Evolutionary conservation across 306 rosid genomes (phyloP).

Genomic region (Malus asiatica): DNA sequence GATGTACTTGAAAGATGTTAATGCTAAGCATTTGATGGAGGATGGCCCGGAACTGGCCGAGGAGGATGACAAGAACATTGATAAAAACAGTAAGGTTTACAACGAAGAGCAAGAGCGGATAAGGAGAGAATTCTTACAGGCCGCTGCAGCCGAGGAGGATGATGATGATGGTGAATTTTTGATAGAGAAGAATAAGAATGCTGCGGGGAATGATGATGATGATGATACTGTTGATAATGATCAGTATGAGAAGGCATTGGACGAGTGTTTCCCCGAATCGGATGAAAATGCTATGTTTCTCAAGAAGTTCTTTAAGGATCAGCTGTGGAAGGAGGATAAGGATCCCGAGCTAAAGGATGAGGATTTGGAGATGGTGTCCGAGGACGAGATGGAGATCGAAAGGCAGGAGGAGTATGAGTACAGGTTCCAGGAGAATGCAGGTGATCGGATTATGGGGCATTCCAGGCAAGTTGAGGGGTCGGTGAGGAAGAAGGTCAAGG

Average conservation of each 20-base stretch:
- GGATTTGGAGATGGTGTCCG: conserved; percentile 50
- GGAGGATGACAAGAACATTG: neutral
- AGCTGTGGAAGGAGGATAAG: conserved; percentile 55
- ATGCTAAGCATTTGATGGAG: conserved; percentile 61
- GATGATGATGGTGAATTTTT: conserved; percentile 53
- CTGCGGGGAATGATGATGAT: conserved; percentile 16
- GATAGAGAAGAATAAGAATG: conserved; percentile 19
- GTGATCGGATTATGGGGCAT: conserved; percentile 73
- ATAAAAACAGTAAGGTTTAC: conserved; percentile 38
- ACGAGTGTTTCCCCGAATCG: conserved; percentile 57
- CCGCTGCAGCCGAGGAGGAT: conserved; percentile 33
- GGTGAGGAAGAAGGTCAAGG: conserved; percentile 72
- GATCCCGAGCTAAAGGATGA: conserved; percentile 35
- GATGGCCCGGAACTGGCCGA: conserved; percentile 51
- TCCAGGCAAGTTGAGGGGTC: conserved; percentile 65
- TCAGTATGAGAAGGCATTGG: conserved; percentile 46
- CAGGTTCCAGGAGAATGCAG: conserved; percentile 69
- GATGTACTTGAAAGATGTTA: conserved; percentile 67
- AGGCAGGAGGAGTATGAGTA: conserved; percentile 77
- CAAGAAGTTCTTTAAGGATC: conserved; percentile 48
- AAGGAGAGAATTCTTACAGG: conserved; percentile 51
- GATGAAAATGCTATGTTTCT: conserved; percentile 51
- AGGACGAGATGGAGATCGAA: conserved; percentile 66
- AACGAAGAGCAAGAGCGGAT: conserved; percentile 59
- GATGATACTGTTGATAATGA: conserved; percentile 19